phyloP scores from a whole-genome alignment of 108 stramenopile genomes.

The Cyclotella distinguenda region DNA sequence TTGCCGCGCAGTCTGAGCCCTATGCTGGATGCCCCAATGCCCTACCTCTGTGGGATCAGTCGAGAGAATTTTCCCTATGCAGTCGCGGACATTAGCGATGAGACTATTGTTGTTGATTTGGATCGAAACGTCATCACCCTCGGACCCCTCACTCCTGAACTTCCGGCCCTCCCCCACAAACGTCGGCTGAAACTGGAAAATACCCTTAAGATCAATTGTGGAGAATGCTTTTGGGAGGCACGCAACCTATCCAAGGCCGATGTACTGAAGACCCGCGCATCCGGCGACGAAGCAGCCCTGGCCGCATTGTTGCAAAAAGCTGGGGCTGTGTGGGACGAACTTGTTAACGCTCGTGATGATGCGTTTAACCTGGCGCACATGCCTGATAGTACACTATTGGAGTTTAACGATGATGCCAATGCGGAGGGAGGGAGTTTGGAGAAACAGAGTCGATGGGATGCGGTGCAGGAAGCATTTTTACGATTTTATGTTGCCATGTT shows the following conservation, averaged over 20 bases:
- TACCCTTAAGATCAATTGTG: constrained; percentile 60
- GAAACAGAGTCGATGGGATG: constrained; percentile 73
- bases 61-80: constrained; percentile 72
- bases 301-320: constrained; percentile 22
- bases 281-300: constrained; percentile 18
- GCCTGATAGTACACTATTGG: constrained; percentile 46
- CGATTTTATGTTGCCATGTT: constrained; percentile 77
- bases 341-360: constrained; percentile 59
- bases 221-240: constrained; percentile 73
- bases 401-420: constrained; percentile 35
- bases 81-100: constrained; percentile 63
- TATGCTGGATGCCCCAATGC: constrained; percentile 88
- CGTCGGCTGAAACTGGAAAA: constrained; percentile 66
- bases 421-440: constrained; percentile 3
- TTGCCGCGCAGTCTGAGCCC: constrained; percentile 73
- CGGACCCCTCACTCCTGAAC: constrained; percentile 45
- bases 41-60: constrained; percentile 82
- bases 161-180: constrained; percentile 67
- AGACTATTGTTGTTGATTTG: constrained; percentile 86
- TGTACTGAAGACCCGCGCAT: constrained; percentile 17
- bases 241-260: constrained; percentile 52
- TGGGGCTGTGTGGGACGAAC: constrained; percentile 60
- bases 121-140: constrained; percentile 71
- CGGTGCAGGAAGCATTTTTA: constrained; percentile 83
- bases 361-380: constrained; percentile 76